phyloP scores from a whole-genome alignment of 352 stramenopile genomes.

The Globisporangium cederbergense region DNA sequence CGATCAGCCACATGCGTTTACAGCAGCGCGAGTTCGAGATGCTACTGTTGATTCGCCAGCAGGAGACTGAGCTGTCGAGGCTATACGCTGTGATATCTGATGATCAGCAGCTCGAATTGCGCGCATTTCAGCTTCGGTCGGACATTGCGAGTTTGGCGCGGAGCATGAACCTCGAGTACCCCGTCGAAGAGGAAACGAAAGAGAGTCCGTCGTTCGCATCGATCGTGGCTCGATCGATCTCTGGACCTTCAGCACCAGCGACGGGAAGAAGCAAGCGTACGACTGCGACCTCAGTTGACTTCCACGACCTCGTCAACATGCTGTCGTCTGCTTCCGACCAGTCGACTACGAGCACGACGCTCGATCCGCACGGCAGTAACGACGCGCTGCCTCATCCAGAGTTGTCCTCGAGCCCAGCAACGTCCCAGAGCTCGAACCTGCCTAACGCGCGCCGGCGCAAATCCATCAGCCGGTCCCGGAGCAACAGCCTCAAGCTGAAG shows the following conservation, averaged over 20 bases:
- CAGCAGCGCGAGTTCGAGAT: slow-evolving; percentile 87
- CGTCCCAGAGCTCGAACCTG: slow-evolving; percentile 23
- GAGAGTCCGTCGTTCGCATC: slow-evolving; percentile 4
- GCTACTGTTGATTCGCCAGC: slow-evolving; percentile 75
- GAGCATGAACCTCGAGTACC: slow-evolving; percentile 77
- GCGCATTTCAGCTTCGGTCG: slow-evolving; percentile 56
- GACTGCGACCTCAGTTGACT: slow-evolving; percentile 32
- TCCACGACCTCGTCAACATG: slow-evolving; percentile 49
- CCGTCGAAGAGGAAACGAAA: slow-evolving; percentile 25
- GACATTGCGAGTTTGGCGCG: slow-evolving; percentile 69
- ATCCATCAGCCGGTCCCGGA: slow-evolving; percentile 56
- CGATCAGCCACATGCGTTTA: slow-evolving; percentile 83
- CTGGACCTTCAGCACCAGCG: neutral
- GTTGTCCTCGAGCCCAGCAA: slow-evolving; percentile 8
- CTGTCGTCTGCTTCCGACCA: slow-evolving; percentile 15
- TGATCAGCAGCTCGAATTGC: slow-evolving; percentile 64
- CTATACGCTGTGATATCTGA: slow-evolving; percentile 54
- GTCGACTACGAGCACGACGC: neutral
- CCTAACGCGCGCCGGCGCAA: slow-evolving; percentile 46
- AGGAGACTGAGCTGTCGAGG: slow-evolving; percentile 71
- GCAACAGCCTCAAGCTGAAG: slow-evolving; percentile 55
- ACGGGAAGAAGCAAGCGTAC: slow-evolving; percentile 15
- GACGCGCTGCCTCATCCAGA: slow-evolving; percentile 1
- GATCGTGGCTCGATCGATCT: slow-evolving; percentile 10
- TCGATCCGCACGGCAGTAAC: neutral